Evolutionary conservation across 371 early-diverging fungal species (phyloP), one percentile per base, ranked within the genome.

Genomic region (Amoeboradix gromovi): DNA sequence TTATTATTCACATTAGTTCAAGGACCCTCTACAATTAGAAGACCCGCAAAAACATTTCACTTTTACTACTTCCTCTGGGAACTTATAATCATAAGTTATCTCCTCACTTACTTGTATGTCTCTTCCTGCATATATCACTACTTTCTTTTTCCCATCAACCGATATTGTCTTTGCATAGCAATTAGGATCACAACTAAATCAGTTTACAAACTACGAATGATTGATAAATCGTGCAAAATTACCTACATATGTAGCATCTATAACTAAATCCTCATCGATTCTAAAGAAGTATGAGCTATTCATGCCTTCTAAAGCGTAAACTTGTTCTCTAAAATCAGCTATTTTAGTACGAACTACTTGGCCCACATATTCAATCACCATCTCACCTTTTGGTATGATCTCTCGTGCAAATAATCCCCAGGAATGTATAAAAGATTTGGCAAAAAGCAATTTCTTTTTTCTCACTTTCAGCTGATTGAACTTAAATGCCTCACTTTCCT

Each of bases 281-380:
- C 94, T 83, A 78, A 98, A 98, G 73, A 98, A 76, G 76, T 98
- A 98, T 73, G 87, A 85, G 70, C 87, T 86, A 2, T 68, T 66
- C 16, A 96, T 92, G 17, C 94, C 94, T 73, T 81, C 80, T 17
- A 82, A 80, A 74, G 89, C 90, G 75, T 98, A 98, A 67, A 80
- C 75, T 75, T 87, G 85, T 77, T 98, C 98, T 30, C 97, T 85
- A 73, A 85, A 82, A 75, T 98, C 97, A 0, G 96, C 93, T 32
- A 98, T 88, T 74, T 87, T 87, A 69, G 90, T 88, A 32, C 97
- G 86, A 71, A 98, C 90, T 30, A 89, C 79, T 79, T 98, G 97
- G n/a, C 98, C 98, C 67, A 94, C 87, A 73, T 98, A 98, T 77
- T 95, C 92, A 70, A 97, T 93, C 30, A 97, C 92, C 81, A 97